Evolutionary conservation across 2,329 filamentous ascomycete species (phyloP).

Genomic region (Chrysosporium keratinophilum): DNA sequence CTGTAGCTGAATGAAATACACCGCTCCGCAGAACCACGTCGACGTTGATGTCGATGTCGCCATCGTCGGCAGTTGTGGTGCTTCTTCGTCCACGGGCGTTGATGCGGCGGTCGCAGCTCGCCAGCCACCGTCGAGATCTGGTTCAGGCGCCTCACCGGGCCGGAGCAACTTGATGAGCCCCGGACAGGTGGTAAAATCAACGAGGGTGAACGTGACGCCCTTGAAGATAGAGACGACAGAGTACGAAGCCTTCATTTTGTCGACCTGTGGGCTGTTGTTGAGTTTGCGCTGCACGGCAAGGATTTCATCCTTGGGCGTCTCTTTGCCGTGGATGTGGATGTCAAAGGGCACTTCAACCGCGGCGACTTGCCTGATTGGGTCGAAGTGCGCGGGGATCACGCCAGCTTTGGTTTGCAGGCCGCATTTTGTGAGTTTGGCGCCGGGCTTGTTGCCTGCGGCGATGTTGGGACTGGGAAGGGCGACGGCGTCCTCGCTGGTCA

Average conservation of each 20-base stretch:
- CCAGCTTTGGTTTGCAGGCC: slow-evolving; percentile 24
- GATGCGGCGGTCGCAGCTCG: slow-evolving; percentile 1
- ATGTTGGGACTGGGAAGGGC: slow-evolving; percentile 2
- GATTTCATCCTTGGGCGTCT: slow-evolving; percentile 23
- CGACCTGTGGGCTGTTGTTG: slow-evolving; percentile 19
- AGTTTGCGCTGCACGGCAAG: slow-evolving; percentile 22
- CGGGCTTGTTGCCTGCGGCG: slow-evolving; percentile 1
- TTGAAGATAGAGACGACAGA: slow-evolving; percentile 55
- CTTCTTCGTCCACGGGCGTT: not conserved
- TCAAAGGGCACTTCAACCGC: slow-evolving; percentile 58
- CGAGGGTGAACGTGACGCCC: slow-evolving; percentile 50
- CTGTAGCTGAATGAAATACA: slow-evolving; percentile 25
- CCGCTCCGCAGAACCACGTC: slow-evolving; percentile 18
- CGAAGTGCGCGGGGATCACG: slow-evolving; percentile 34
- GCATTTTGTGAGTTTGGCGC: slow-evolving; percentile 8
- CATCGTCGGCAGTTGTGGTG: too few species aligned
- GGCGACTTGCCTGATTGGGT: slow-evolving; percentile 37
- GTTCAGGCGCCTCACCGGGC: slow-evolving; percentile 21
- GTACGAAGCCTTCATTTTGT: slow-evolving; percentile 28
- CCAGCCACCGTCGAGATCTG: slow-evolving; percentile 25
- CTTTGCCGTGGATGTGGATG: slow-evolving; percentile 48
- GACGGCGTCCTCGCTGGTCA: slow-evolving; percentile 10
- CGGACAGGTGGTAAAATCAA: slow-evolving; percentile 24
- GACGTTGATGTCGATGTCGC: not conserved
- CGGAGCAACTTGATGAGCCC: slow-evolving; percentile 20